Conservation (phyloP, 441 rosid species). For the Euphorbia schlechtendalii region DNA sequence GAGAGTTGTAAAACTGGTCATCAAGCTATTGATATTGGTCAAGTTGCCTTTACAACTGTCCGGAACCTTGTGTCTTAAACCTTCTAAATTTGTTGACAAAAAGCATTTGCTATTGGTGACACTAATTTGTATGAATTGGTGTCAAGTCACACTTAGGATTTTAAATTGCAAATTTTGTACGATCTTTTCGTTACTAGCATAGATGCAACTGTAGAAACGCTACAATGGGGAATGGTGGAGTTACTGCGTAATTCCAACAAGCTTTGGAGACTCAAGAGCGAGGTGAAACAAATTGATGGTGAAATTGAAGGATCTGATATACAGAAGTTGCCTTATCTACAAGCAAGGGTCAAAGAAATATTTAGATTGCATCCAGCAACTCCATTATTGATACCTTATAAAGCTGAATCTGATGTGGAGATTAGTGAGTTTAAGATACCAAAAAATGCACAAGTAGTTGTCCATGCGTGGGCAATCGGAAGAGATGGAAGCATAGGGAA, state of each 20-base stretch:
- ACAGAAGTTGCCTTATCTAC: not conserved
- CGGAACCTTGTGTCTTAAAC: conserved; percentile 1
- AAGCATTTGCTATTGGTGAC: conserved; percentile 2
- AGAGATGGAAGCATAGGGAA: conserved; percentile 23
- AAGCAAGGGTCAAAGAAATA: conserved; percentile 34
- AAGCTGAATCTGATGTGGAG: conserved; percentile 11
- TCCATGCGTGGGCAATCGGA: conserved; percentile 46
- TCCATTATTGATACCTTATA: conserved; percentile 29
- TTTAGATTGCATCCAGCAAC: conserved; percentile 49
- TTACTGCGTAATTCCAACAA: not conserved
- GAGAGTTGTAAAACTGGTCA: not conserved
- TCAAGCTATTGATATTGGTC: conserved; percentile 1
- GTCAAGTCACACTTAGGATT: too few relatives aligned
- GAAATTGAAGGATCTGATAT: not conserved
- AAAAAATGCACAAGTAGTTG: conserved; percentile 27
- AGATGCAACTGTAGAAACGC: not conserved
- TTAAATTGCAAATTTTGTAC: too few relatives aligned
- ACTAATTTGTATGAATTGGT: too few relatives aligned
- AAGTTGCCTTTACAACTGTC: conserved; percentile 7
- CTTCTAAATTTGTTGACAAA: not conserved
- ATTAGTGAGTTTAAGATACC: conserved; percentile 31
- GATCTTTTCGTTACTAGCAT: not conserved
- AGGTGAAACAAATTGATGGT: not conserved
- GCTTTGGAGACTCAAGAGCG: not conserved
- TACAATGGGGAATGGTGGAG: not conserved